Evolutionary conservation across 2,329 filamentous ascomycete genomes (phyloP).

Genomic region (Scytalidium sp.): DNA sequence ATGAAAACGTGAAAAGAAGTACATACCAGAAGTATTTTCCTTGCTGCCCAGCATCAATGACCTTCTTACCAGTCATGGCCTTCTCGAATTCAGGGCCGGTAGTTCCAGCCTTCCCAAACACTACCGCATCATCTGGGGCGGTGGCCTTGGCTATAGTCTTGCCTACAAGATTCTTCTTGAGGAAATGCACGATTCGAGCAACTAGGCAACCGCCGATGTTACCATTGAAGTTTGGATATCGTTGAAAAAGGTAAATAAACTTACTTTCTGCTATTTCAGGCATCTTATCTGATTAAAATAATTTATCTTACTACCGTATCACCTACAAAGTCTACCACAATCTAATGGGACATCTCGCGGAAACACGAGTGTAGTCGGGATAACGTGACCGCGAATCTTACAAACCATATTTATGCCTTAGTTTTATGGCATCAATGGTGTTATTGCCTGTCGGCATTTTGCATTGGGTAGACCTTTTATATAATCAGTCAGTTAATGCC

Average conservation of each 20-base stretch:
- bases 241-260: constrained; percentile 5
- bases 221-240: constrained; percentile 1
- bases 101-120: constrained; percentile 90
- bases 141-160: constrained; percentile 70
- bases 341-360: neutral
- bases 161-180: constrained; percentile 79
- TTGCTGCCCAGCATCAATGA: constrained; percentile 70
- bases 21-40: constrained; percentile 91
- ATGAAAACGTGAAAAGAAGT: neutral
- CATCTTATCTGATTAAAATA: constrained; percentile 36
- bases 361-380: neutral
- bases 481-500: no score
- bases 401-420: neutral
- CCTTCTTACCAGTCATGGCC: constrained; percentile 72
- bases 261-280: constrained; percentile 62
- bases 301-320: neutral
- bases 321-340: no score
- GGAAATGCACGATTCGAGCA: constrained; percentile 80
- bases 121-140: constrained; percentile 74
- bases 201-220: no score
- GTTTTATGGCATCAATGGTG: neutral
- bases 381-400: neutral
- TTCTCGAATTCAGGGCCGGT: constrained; percentile 71
- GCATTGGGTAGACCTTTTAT: no score
- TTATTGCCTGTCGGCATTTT: neutral